Conservation (phyloP, 2,329 filamentous ascomycete genomes). For the Aspergillus sp. region DNA sequence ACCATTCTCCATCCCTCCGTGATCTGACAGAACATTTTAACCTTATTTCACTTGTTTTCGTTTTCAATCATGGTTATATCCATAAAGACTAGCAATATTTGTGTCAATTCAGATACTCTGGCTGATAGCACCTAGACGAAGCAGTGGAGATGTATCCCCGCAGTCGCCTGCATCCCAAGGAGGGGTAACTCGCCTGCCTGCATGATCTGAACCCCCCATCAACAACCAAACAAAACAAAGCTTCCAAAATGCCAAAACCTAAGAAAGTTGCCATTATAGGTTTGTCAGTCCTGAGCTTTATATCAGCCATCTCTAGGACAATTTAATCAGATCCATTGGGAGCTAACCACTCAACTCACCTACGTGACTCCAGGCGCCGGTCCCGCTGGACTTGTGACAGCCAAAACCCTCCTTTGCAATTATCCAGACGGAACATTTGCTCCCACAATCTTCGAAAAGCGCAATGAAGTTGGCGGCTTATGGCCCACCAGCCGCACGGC, state of each 20-base stretch:
- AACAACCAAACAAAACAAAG: too few relatives aligned
- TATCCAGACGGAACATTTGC: conserved; percentile 52
- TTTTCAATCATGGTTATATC: too few relatives aligned
- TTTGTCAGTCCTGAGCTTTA: conserved; percentile 10
- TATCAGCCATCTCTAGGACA: too few relatives aligned
- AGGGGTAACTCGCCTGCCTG: conserved; percentile 3
- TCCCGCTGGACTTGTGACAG: conserved; percentile 63
- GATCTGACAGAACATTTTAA: too few relatives aligned
- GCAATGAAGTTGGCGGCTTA: conserved; percentile 66
- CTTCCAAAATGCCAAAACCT: conserved; percentile 12
- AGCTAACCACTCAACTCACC: neutral
- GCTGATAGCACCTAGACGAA: too few relatives aligned
- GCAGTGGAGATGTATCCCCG: too few relatives aligned
- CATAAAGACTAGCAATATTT: too few relatives aligned
- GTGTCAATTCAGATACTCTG: too few relatives aligned
- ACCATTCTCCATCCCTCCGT: too few relatives aligned
- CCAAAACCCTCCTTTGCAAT: conserved; percentile 67
- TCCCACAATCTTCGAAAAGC: conserved; percentile 67
- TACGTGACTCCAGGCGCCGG: conserved; percentile 52
- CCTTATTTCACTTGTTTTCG: too few relatives aligned
- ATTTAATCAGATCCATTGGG: neutral
- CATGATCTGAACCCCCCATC: neutral
- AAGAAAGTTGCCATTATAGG: conserved; percentile 53
- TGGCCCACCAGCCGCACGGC: conserved; percentile 60
- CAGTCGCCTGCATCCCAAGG: neutral